Evolutionary conservation across 2,329 filamentous ascomycete species (phyloP).

Genomic region (Fusarium goolgardi): DNA sequence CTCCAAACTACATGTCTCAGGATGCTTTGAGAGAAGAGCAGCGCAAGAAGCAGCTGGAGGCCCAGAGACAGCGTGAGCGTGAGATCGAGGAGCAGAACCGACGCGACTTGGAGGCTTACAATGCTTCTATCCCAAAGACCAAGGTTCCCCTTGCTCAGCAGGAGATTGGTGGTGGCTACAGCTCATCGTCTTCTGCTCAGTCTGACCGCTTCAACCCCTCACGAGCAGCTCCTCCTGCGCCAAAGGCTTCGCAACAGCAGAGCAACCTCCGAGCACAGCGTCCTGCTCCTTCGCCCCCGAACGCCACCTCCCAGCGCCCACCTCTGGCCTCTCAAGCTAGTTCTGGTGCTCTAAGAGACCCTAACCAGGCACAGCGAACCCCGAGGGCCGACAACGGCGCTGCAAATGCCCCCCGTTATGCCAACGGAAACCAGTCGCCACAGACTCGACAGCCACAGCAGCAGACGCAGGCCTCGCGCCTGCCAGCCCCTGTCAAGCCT

Average conservation of each 20-base stretch:
- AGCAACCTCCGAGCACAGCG: constrained; percentile 76
- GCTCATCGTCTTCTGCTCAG: constrained; percentile 49
- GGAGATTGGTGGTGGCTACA: constrained; percentile 78
- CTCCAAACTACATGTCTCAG: constrained; percentile 64
- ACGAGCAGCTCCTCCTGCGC: constrained; percentile 84
- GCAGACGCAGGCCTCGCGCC: constrained; percentile 59
- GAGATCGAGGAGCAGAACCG: constrained; percentile 75
- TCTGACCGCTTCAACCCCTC: constrained; percentile 86
- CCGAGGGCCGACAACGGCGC: constrained; percentile 61
- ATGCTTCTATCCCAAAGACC: constrained; percentile 85
- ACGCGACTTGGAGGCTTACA: constrained; percentile 87
- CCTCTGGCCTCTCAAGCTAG: constrained; percentile 63
- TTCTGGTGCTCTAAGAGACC: constrained; percentile 56
- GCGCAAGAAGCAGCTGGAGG: constrained; percentile 71
- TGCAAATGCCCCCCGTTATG: constrained; percentile 67
- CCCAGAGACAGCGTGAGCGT: constrained; percentile 61
- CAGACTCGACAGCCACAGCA: constrained; percentile 60
- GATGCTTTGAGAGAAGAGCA: constrained; percentile 66
- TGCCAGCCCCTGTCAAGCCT: constrained; percentile 78
- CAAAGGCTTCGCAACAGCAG: constrained; percentile 68
- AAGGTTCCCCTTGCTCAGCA: constrained; percentile 87
- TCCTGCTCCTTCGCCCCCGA: constrained; percentile 77
- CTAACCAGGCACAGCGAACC: constrained; percentile 54
- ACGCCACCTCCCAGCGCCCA: constrained; percentile 58
- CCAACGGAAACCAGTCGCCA: constrained; percentile 65